Percentiles rank a stretch among this genome's conserved stretches.
phyloP scores from a whole-genome alignment of 2,329 filamentous ascomycete species.

The Aspergillus texensis region DNA sequence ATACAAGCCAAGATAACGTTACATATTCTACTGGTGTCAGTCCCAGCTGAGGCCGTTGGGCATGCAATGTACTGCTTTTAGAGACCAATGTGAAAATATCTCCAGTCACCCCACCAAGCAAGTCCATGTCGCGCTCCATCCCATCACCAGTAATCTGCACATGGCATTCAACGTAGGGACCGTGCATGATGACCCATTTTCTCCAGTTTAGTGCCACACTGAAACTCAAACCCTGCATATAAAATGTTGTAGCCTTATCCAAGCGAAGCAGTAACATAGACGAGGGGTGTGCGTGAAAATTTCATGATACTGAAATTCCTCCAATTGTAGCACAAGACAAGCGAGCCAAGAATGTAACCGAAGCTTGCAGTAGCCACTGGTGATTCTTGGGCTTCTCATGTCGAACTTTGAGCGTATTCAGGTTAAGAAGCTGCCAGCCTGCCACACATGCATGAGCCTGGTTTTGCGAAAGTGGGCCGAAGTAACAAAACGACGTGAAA shows the following conservation, averaged over 20 bases:
- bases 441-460: background rate
- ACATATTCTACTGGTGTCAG: background rate
- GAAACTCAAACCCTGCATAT: background rate
- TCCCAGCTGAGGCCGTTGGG: background rate
- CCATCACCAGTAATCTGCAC: background rate
- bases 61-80: background rate
- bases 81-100: background rate
- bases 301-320: background rate
- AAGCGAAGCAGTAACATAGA: background rate
- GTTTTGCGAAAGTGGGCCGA: background rate
- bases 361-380: background rate
- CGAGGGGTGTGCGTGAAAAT: background rate
- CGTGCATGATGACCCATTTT: background rate
- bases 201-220: background rate
- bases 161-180: background rate
- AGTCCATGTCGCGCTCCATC: background rate
- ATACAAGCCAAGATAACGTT: accelerated
- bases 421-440: background rate
- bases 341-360: background rate
- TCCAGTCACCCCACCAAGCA: background rate
- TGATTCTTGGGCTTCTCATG: background rate
- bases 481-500: background rate
- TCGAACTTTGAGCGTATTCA: background rate
- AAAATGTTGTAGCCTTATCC: background rate
- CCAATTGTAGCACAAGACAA: background rate